These are phyloP conservation scores for Buddleja alternifolia DNA, from an alignment of 257 asterid genomes.

Conservation along the genomic window DNA sequence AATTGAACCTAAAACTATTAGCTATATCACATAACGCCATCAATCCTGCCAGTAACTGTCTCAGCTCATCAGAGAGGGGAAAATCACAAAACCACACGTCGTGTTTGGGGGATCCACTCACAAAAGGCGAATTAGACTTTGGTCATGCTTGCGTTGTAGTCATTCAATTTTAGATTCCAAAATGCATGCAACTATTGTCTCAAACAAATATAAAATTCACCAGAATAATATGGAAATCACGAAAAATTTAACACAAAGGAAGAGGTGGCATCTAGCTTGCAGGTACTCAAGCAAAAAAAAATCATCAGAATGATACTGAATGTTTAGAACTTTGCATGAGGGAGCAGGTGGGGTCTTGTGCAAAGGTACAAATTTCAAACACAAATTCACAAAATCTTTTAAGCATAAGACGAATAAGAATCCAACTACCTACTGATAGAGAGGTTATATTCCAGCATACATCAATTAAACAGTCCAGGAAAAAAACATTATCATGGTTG, in stretches of 20 bases:
- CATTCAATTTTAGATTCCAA: slow-evolving; percentile 15
- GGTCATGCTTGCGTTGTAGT: slow-evolving; percentile 20
- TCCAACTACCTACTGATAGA: slow-evolving; percentile 59
- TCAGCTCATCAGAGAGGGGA: slow-evolving; percentile 18
- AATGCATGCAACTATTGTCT: slow-evolving; percentile 19
- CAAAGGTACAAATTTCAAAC: slow-evolving; percentile 27
- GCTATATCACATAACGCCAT: slow-evolving; percentile 25
- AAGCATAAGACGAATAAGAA: slow-evolving; percentile 38
- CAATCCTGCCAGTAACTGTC: slow-evolving; percentile 22
- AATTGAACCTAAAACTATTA: slow-evolving; percentile 18
- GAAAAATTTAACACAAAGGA: slow-evolving; percentile 3
- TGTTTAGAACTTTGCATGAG: slow-evolving; percentile 21
- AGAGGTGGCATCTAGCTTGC: slow-evolving; percentile 14
- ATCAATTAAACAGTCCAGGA: slow-evolving; percentile 60
- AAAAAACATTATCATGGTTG: slow-evolving; percentile 55
- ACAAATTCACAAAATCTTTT: slow-evolving; percentile 28
- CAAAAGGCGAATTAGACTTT: background rate
- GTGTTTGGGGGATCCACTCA: slow-evolving; percentile 19
- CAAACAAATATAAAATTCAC: slow-evolving; percentile 16
- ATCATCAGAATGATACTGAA: slow-evolving; percentile 9
- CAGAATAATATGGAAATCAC: background rate
- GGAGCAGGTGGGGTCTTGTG: slow-evolving; percentile 21
- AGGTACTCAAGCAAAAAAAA: slow-evolving; percentile 28
- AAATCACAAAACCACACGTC: slow-evolving; percentile 12
- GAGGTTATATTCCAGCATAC: slow-evolving; percentile 66